phyloP scores from a whole-genome alignment of 1,284 basidiomycete genomes.

The Cutaneotrichosporon sp. region DNA sequence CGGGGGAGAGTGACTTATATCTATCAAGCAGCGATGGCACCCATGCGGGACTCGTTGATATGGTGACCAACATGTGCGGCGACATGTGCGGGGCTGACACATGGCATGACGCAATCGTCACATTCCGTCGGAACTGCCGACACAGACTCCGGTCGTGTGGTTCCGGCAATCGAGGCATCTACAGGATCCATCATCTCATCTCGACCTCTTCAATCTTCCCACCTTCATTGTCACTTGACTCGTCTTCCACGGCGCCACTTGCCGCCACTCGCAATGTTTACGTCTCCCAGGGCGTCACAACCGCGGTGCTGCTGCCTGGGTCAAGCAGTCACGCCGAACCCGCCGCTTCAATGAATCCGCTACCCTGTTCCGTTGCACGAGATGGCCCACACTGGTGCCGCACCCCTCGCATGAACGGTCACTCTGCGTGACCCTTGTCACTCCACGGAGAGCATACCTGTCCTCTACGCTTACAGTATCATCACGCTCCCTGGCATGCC shows the following conservation, averaged over 20 bases:
- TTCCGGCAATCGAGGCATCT: too few relatives aligned
- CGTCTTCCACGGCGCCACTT: not conserved
- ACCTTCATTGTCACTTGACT: too few relatives aligned
- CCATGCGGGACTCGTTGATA: too few relatives aligned
- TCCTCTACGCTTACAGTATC: not conserved
- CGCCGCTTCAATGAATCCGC: not conserved
- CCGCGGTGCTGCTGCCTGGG: not conserved
- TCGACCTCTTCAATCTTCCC: too few relatives aligned
- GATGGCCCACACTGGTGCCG: not conserved
- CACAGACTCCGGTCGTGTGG: too few relatives aligned
- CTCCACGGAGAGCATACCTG: not conserved
- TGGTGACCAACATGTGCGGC: too few relatives aligned
- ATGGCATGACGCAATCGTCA: not conserved
- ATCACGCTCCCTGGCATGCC: not conserved
- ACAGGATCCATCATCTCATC: too few relatives aligned
- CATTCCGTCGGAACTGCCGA: not conserved
- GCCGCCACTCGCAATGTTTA: not conserved
- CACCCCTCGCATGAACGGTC: not conserved
- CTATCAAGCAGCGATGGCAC: too few relatives aligned
- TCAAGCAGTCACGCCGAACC: not conserved
- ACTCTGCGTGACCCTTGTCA: conserved; percentile 5
- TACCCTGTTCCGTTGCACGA: not conserved
- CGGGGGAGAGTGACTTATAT: not conserved
- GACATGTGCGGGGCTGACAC: too few relatives aligned
- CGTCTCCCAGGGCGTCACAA: not conserved